Evolutionary conservation across 225 moss, liverwort and hornwort genomes (phyloP).

Genomic region (Bryoerythrophyllum caledonicum): DNA sequence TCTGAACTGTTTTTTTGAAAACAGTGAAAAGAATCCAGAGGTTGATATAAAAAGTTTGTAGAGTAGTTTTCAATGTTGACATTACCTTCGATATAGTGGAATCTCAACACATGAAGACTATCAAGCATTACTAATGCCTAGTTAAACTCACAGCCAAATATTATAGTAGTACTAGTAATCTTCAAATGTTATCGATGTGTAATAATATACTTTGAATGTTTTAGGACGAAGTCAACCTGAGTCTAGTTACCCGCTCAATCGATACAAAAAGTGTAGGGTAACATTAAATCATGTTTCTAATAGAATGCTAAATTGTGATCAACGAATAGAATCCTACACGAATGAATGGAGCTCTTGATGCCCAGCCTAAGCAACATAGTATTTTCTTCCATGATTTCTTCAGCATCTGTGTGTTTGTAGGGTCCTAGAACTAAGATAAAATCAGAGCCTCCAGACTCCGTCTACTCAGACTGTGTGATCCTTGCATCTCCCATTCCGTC

Average conservation of each 20-base stretch:
- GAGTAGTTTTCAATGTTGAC: too few species aligned
- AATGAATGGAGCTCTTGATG: neutral
- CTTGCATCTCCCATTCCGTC: slow-evolving; percentile 18
- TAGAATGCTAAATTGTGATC: neutral
- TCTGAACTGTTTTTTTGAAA: too few species aligned
- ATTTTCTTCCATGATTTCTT: neutral
- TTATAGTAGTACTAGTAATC: too few species aligned
- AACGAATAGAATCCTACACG: neutral
- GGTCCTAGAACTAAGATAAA: neutral
- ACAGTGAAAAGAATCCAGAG: too few species aligned
- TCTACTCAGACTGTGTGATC: slow-evolving; percentile 16
- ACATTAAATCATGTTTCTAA: too few species aligned
- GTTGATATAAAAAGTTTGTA: too few species aligned
- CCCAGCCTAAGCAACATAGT: neutral
- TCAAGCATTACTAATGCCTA: too few species aligned
- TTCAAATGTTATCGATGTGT: too few species aligned
- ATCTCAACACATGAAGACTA: too few species aligned
- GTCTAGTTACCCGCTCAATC: neutral
- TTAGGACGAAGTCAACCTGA: neutral
- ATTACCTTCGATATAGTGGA: too few species aligned
- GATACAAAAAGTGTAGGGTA: neutral
- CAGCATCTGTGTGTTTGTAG: neutral
- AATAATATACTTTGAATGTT: too few species aligned
- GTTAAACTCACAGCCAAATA: too few species aligned
- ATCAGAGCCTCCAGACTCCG: neutral